A percentile compares a stretch with the other conserved stretches of the same genome.
phyloP scores from a whole-genome alignment of 2,329 filamentous ascomycete species.

The Fusarium ramigenum region DNA sequence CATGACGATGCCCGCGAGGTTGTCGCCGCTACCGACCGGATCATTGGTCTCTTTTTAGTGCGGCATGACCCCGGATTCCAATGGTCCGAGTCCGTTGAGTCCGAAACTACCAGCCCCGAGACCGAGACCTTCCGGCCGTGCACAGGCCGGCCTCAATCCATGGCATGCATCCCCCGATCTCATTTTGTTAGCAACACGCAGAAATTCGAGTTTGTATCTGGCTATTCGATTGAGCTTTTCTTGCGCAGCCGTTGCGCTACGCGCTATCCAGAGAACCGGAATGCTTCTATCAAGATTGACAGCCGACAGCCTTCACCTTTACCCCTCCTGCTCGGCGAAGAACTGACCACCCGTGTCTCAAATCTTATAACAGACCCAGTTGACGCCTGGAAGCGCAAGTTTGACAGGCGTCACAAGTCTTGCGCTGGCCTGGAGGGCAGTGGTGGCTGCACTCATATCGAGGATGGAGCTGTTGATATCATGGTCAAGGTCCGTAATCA shows the following conservation, averaged over 20 bases:
- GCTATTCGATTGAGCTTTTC: conserved; percentile 59
- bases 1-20: conserved; percentile 57
- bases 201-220: conserved; percentile 50
- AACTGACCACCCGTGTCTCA: conserved; percentile 57
- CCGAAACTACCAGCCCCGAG: conserved; percentile 49
- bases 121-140: conserved; percentile 54
- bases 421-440: conserved; percentile 51
- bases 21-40: conserved; percentile 59
- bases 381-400: conserved; percentile 51
- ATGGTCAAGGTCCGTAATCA: conserved; percentile 59
- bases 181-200: conserved; percentile 53
- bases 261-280: conserved; percentile 50
- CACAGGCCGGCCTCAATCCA: conserved; percentile 54
- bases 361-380: conserved; percentile 54
- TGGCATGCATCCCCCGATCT: conserved; percentile 56
- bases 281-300: conserved; percentile 51
- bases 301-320: conserved; percentile 60
- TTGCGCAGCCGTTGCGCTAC: conserved; percentile 55
- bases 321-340: conserved; percentile 57
- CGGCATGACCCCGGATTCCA: conserved; percentile 60
- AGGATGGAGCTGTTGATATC: conserved; percentile 57
- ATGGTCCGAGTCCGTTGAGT: conserved; percentile 56
- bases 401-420: conserved; percentile 51
- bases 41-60: conserved; percentile 60
- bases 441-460: conserved; percentile 51